Evolutionary conservation across 1,139 yeast species (phyloP).

Genomic region (Arxiozyma heterogenica): DNA sequence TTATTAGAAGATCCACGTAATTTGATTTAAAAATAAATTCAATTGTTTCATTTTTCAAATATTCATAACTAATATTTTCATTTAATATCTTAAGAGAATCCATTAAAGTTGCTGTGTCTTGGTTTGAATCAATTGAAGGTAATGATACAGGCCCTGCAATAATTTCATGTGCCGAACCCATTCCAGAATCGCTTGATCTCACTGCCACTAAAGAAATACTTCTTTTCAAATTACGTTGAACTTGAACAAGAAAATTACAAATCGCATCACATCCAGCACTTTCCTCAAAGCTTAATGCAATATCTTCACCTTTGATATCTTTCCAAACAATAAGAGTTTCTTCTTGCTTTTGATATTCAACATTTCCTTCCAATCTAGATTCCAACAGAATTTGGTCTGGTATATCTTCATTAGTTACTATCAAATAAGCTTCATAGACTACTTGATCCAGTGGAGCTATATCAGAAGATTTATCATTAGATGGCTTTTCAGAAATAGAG

Average conservation of each 20-base stretch:
- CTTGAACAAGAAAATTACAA: constrained; percentile 68
- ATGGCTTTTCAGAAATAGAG: neutral
- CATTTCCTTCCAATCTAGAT: constrained; percentile 60
- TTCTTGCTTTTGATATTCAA: constrained; percentile 87
- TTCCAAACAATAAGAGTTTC: constrained; percentile 95
- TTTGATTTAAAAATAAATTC: constrained; percentile 41
- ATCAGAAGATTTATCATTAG: neutral
- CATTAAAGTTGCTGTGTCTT: constrained; percentile 38
- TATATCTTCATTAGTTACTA: constrained; percentile 66
- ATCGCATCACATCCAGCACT: constrained; percentile 78
- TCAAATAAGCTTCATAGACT: constrained; percentile 39
- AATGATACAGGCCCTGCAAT: constrained; percentile 70
- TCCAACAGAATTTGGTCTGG: constrained; percentile 51
- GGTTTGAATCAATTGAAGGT: constrained; percentile 48
- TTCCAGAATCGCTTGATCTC: constrained; percentile 41
- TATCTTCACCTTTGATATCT: constrained; percentile 64
- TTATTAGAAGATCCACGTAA: constrained; percentile 46
- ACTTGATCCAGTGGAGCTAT: constrained; percentile 10
- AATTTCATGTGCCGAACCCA: constrained; percentile 48
- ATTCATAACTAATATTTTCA: constrained; percentile 51
- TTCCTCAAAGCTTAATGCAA: constrained; percentile 89
- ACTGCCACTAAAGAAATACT: constrained; percentile 68
- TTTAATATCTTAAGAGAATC: constrained; percentile 44
- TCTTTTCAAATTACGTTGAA: constrained; percentile 57
- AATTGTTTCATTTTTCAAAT: constrained; percentile 45